Conservation (phyloP, 495 filamentous ascomycete species). For the Neurospora sp. region DNA sequence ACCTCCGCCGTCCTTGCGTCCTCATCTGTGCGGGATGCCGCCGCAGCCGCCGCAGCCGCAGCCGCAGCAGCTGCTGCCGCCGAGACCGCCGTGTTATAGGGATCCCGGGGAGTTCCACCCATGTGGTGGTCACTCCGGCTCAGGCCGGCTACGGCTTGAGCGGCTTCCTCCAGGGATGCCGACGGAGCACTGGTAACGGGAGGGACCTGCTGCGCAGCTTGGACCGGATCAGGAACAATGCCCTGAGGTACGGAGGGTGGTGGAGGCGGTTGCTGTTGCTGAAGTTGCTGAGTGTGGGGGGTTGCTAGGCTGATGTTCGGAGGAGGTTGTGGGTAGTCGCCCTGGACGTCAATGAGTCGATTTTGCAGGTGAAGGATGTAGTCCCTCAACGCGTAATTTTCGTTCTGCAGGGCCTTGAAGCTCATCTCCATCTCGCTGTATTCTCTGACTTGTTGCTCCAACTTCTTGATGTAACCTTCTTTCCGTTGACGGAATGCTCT, state of each 20-base stretch:
- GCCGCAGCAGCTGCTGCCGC: background rate
- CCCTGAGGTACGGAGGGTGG: background rate
- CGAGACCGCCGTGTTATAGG: constrained; percentile 5
- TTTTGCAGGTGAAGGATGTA: constrained; percentile 87
- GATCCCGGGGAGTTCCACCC: constrained; percentile 2
- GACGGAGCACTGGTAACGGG: background rate
- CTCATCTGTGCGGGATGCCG: constrained; percentile 11
- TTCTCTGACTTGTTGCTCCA: constrained; percentile 83
- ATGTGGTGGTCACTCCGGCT: constrained; percentile 15
- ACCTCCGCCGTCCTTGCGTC: constrained; percentile 29
- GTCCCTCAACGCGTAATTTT: constrained; percentile 84
- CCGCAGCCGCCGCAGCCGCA: background rate
- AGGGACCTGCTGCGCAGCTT: background rate
- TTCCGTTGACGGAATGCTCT: constrained; percentile 96
- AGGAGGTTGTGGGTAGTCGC: constrained; percentile 76
- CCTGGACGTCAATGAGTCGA: constrained; percentile 72
- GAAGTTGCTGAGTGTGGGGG: constrained; percentile 14
- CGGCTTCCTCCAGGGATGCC: constrained; percentile 23
- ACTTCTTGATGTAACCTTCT: constrained; percentile 93
- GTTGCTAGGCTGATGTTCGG: constrained; percentile 32
- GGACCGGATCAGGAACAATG: background rate
- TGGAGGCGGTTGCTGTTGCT: constrained; percentile 2
- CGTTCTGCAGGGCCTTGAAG: constrained; percentile 64
- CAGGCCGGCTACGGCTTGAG: constrained; percentile 27
- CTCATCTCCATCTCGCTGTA: constrained; percentile 57